phyloP scores from a whole-genome alignment of 148 eudicot genomes.

The Silene latifolia region DNA sequence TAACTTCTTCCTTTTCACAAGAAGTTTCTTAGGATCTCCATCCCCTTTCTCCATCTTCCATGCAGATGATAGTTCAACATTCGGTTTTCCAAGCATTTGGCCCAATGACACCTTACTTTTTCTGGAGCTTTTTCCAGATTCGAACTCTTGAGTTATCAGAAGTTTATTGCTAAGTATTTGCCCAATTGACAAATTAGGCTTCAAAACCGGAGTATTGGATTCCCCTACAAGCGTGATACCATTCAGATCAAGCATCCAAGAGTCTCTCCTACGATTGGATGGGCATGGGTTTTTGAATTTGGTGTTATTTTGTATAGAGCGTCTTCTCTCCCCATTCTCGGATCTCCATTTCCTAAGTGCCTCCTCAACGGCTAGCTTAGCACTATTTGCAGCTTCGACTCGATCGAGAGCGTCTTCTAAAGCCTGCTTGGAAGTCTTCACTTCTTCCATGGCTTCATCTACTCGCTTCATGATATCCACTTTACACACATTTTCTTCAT shows the following conservation, averaged over 20 bases:
- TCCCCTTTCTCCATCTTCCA: constrained; percentile 45
- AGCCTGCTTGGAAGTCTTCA: constrained; percentile 55
- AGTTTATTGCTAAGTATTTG: constrained; percentile 88
- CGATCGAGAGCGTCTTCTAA: constrained; percentile 73
- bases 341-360: constrained; percentile 92
- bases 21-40: constrained; percentile 29
- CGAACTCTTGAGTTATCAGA: constrained; percentile 71
- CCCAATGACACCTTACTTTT: constrained; percentile 65
- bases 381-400: constrained; percentile 65
- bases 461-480: constrained; percentile 60
- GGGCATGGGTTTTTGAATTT: constrained; percentile 70
- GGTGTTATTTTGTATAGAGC: constrained; percentile 49
- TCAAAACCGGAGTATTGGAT: constrained; percentile 42
- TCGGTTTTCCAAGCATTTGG: constrained; percentile 74
- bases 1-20: constrained; percentile 77
- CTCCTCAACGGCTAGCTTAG: constrained; percentile 78
- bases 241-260: constrained; percentile 49
- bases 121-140: constrained; percentile 34
- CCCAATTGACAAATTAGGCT: constrained; percentile 76
- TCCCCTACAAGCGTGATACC: constrained; percentile 40
- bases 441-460: constrained; percentile 78
- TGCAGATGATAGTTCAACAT: constrained; percentile 25
- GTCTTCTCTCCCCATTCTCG: constrained; percentile 67
- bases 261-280: constrained; percentile 40
- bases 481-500: constrained; percentile 56